Evolutionary conservation across 179 eudicot species (phyloP).

Genomic region (Actinidia polygama): DNA sequence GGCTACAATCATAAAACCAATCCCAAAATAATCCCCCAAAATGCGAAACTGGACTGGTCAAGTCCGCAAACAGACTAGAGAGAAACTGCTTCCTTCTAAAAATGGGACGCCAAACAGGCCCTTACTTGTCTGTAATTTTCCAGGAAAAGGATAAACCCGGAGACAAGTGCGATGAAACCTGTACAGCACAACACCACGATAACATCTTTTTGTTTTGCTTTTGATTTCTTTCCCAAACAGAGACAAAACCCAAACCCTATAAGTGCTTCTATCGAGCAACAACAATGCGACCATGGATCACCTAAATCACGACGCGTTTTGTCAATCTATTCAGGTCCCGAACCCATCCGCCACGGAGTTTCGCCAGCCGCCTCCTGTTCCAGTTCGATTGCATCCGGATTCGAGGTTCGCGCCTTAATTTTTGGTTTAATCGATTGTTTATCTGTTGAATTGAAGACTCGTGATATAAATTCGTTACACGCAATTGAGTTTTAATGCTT

Average conservation of each 20-base stretch:
- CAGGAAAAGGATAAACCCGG: too few species aligned
- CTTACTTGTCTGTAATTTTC: too few species aligned
- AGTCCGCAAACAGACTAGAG: too few species aligned
- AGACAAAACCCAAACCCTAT: neutral
- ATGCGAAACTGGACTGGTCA: too few species aligned
- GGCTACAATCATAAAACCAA: too few species aligned
- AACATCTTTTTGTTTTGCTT: neutral
- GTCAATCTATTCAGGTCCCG: slow-evolving; percentile 22
- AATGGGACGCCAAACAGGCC: too few species aligned
- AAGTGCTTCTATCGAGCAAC: neutral
- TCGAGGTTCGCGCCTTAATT: slow-evolving; percentile 27
- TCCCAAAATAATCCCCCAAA: too few species aligned
- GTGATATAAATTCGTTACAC: too few species aligned
- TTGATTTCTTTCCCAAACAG: neutral
- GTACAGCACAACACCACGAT: neutral
- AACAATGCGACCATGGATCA: slow-evolving; percentile 24
- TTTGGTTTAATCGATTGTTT: too few species aligned
- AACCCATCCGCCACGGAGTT: slow-evolving; percentile 16
- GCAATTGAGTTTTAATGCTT: too few species aligned
- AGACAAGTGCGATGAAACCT: neutral
- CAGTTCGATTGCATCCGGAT: slow-evolving; percentile 6
- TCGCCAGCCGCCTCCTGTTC: slow-evolving; percentile 1
- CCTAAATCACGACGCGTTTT: slow-evolving; percentile 10
- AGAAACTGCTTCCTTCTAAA: too few species aligned
- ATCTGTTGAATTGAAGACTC: too few species aligned